Evolutionary conservation across 2,329 filamentous ascomycete species (phyloP), one percentile per base, ranked within the genome.

Genomic region (Exophiala oligosperma): DNA sequence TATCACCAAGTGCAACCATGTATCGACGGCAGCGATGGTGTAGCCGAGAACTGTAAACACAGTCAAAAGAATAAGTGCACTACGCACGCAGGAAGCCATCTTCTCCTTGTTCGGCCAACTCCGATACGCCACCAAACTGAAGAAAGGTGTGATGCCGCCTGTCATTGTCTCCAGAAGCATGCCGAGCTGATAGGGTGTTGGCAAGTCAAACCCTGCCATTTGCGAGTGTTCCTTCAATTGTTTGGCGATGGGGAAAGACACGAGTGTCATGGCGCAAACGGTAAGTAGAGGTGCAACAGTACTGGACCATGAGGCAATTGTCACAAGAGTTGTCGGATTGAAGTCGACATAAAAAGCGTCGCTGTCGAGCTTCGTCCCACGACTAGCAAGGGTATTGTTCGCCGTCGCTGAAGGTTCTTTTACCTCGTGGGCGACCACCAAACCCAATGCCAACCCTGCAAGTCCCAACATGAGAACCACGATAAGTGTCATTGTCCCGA

Each of bases 1-100:
- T 9, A 63, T 67, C n/a, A 61, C 61, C 23, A 69, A 40, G 49
- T 69, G 65, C 37, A 69, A 62, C 67, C 67, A 69, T 5, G 65
- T 68, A 51, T 68, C 66, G 9, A 61, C 64, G n/a, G 54, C 50
- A 12, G 54, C 54, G 24, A 52, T 49, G 4, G 54, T 46, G 40
- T 56, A 50, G 26, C 54, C 47, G 9, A 53, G 51, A 7, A 17
- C 40, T 7, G 40, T 53, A 21, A 53, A 53, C 21, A 37, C 26
- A 24, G 51, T 43, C 21, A 56, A 24, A 4, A 56, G 26, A 17
- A 29, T 49, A 23, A 56, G 28, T 2, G 53, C 46, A 23, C 23
- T 57, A 62, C 43, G 65, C n/a, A 21, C 56, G 52, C 17, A 59
- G 26, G 24, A 53, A 26, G 17, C 57, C 57, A 49, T 55, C 41